Conservation (phyloP, 2,329 filamentous ascomycete species). For the Pyrenophora tritici-repentis region DNA sequence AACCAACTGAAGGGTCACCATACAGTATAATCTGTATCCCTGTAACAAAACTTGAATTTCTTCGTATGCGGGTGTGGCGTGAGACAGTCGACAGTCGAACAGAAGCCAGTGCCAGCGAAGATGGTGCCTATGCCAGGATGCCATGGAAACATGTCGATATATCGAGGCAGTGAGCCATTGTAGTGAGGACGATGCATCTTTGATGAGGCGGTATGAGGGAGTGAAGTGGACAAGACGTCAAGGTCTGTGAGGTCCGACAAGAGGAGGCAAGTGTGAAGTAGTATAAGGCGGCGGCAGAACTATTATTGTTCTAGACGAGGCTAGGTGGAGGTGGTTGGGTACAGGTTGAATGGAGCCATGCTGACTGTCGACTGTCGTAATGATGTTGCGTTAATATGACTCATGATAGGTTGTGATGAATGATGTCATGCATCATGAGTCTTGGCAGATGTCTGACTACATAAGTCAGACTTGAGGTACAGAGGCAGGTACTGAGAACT, state of each 20-base stretch:
- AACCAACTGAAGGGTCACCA: slow-evolving; percentile 5
- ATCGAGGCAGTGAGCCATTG: not conserved
- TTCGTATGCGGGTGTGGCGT: not conserved
- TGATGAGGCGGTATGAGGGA: not conserved
- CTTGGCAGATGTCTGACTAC: not conserved
- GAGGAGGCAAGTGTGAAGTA: not conserved
- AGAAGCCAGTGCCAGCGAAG: slow-evolving; percentile 1
- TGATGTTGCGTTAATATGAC: not conserved
- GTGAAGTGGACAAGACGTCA: not conserved
- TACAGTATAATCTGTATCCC: slow-evolving; percentile 5
- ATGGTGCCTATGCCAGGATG: slow-evolving; percentile 1
- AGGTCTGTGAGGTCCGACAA: too few species aligned
- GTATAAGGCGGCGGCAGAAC: not conserved
- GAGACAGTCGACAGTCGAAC: slow-evolving; percentile 5
- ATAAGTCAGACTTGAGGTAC: too few species aligned
- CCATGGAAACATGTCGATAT: not conserved
- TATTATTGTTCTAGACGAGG: not conserved
- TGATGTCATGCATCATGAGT: slow-evolving; percentile 8
- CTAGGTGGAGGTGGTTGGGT: not conserved
- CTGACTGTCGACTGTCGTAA: not conserved
- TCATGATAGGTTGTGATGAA: not conserved
- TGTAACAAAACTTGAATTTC: slow-evolving; percentile 2
- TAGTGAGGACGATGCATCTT: not conserved
- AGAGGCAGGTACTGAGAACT: too few species aligned
- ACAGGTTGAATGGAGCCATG: not conserved